These are phyloP conservation scores for Pichia paraexigua DNA, from an alignment of 805 yeast genomes.

Conservation along the genomic window DNA sequence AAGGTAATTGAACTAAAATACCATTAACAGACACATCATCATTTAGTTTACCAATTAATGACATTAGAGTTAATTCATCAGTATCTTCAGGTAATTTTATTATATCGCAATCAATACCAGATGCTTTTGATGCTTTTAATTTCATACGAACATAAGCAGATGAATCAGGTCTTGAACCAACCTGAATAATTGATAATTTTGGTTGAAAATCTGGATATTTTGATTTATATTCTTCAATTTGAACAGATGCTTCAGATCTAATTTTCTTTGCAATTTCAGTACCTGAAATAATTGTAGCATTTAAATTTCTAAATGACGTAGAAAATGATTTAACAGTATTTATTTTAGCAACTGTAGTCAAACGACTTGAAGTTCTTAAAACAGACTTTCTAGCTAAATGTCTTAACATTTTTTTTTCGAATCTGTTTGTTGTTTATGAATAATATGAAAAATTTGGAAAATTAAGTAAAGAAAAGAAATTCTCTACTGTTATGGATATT, in stretches of 20 bases:
- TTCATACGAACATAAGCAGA: conserved; percentile 78
- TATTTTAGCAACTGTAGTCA: background rate
- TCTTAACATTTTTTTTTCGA: background rate
- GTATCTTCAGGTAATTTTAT: conserved; percentile 51
- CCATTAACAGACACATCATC: conserved; percentile 58
- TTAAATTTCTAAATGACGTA: conserved; percentile 10
- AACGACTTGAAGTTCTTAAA: background rate
- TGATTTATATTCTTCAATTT: conserved; percentile 34
- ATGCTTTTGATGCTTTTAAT: conserved; percentile 65
- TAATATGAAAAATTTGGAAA: background rate
- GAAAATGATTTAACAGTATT: conserved; percentile 8
- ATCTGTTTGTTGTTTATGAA: background rate
- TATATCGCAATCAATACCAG: conserved; percentile 55
- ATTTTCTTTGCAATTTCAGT: conserved; percentile 37
- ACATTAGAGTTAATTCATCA: conserved; percentile 48
- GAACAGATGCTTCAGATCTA: conserved; percentile 35
- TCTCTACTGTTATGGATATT: background rate
- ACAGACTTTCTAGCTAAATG: background rate
- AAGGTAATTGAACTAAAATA: conserved; percentile 66
- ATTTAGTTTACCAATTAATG: conserved; percentile 49
- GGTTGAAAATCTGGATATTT: conserved; percentile 54
- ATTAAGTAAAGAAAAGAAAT: background rate
- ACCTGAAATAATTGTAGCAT: conserved; percentile 37
- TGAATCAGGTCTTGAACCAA: conserved; percentile 72
- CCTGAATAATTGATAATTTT: conserved; percentile 61